These are phyloP conservation scores for Nyssa sinensis DNA, from an alignment of 148 eudicot genomes.

Conservation along the genomic window DNA sequence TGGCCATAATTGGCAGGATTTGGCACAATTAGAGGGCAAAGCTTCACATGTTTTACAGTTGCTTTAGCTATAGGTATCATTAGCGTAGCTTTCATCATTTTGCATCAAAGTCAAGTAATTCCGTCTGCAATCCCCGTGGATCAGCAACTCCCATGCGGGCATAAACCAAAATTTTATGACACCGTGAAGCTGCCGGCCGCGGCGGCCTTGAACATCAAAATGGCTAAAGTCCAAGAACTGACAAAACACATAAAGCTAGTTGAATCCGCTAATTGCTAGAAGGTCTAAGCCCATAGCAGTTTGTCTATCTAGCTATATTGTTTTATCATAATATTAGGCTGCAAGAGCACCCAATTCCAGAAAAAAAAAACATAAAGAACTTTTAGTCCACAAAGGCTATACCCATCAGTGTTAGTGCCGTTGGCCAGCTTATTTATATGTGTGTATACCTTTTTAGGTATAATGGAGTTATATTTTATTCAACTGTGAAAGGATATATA, in stretches of 20 bases:
- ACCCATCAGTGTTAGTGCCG: neutral
- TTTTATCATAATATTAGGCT: too few species aligned
- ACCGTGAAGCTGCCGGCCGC: too few species aligned
- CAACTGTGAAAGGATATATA: too few species aligned
- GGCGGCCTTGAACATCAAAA: neutral
- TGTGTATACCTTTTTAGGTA: neutral
- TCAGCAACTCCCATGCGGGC: too few species aligned
- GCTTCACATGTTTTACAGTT: neutral
- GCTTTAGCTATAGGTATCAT: neutral
- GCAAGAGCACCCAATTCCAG: neutral
- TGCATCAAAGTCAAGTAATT: neutral
- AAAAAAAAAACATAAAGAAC: too few species aligned
- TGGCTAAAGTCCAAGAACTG: neutral
- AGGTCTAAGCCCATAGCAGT: too few species aligned
- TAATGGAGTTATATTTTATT: too few species aligned
- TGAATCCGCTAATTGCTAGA: too few species aligned
- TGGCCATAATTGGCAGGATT: neutral
- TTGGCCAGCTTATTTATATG: neutral
- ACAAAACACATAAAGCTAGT: too few species aligned
- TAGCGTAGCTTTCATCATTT: neutral
- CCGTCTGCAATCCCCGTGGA: neutral
- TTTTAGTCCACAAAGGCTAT: neutral
- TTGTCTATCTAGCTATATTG: too few species aligned
- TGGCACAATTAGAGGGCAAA: neutral
- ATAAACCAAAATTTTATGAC: too few species aligned